Evolutionary conservation across 805 yeast genomes (phyloP).

Genomic region (Dipodascopsis uninucleata): DNA sequence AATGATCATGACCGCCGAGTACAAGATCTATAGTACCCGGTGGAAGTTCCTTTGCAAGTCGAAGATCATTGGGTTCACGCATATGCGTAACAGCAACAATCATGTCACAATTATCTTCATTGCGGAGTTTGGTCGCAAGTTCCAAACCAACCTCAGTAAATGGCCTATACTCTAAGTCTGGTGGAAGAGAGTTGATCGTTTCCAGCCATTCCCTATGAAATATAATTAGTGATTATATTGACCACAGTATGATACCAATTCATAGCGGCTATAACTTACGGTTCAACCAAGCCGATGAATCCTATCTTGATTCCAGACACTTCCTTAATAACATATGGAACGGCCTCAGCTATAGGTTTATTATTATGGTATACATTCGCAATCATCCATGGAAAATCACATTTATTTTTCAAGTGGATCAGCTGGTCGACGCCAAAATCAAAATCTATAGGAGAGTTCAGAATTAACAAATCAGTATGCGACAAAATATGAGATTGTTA

Average conservation of each 20-base stretch:
- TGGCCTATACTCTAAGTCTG: constrained; percentile 14
- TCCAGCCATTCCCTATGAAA: constrained; percentile 27
- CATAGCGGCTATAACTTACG: constrained; percentile 7
- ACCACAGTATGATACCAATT: not conserved
- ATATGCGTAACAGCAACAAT: constrained; percentile 29
- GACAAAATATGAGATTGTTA: not conserved
- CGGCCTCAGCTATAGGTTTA: constrained; percentile 21
- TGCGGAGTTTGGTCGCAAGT: constrained; percentile 16
- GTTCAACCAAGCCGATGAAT: constrained; percentile 27
- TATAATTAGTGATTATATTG: not conserved
- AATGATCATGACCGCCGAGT: constrained; percentile 30
- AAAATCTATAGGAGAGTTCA: constrained; percentile 16
- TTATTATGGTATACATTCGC: constrained; percentile 21
- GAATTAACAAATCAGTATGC: not conserved
- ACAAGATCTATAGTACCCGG: constrained; percentile 26
- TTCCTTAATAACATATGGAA: constrained; percentile 13
- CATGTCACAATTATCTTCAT: constrained; percentile 24
- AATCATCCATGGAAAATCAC: constrained; percentile 29
- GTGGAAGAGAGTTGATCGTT: constrained; percentile 26
- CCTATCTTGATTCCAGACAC: constrained; percentile 21
- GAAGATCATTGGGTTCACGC: constrained; percentile 29
- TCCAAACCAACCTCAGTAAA: constrained; percentile 18
- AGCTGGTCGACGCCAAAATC: constrained; percentile 30
- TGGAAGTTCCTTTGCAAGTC: constrained; percentile 23
- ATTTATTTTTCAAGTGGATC: constrained; percentile 8